phyloP scores from a whole-genome alignment of 768 basidiomycete genomes.

The Favolaschia claudopus region DNA sequence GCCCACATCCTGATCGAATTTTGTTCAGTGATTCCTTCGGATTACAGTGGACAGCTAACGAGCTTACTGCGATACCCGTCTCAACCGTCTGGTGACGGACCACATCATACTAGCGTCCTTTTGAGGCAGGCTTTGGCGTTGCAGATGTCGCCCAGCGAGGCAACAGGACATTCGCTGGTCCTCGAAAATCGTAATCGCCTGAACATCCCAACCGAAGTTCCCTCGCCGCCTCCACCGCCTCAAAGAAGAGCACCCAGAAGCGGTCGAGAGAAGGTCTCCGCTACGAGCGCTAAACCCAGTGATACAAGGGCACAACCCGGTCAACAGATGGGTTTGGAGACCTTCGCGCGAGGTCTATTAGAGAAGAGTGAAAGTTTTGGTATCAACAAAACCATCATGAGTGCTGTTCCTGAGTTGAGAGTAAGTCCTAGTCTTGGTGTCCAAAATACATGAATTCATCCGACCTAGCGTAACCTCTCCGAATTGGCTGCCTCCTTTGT shows the following conservation, averaged over 20 bases:
- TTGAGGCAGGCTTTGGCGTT: constrained; percentile 85
- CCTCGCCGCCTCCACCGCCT: constrained; percentile 50
- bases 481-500: constrained; percentile 78
- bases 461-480: constrained; percentile 78
- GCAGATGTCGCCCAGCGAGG: constrained; percentile 74
- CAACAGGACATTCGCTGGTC: constrained; percentile 79
- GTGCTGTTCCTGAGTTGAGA: constrained; percentile 78
- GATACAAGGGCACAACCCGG: constrained; percentile 51
- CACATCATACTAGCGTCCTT: constrained; percentile 72
- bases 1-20: constrained; percentile 23
- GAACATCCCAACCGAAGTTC: constrained; percentile 73
- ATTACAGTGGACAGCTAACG: constrained; percentile 88
- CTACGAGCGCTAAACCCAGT: constrained; percentile 28
- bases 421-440: constrained; percentile 48
- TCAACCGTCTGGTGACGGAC: constrained; percentile 48
- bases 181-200: constrained; percentile 85
- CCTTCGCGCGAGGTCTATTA: constrained; percentile 73
- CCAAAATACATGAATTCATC: constrained; percentile 1
- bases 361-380: constrained; percentile 82
- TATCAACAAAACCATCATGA: constrained; percentile 86
- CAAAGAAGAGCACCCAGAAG: constrained; percentile 45
- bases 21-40: constrained; percentile 77
- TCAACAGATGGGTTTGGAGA: constrained; percentile 65
- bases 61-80: constrained; percentile 86
- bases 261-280: constrained; percentile 37